These are phyloP conservation scores for Theileria sp. DNA, from an alignment of 169 alveolate genomes.

Conservation along the genomic window DNA sequence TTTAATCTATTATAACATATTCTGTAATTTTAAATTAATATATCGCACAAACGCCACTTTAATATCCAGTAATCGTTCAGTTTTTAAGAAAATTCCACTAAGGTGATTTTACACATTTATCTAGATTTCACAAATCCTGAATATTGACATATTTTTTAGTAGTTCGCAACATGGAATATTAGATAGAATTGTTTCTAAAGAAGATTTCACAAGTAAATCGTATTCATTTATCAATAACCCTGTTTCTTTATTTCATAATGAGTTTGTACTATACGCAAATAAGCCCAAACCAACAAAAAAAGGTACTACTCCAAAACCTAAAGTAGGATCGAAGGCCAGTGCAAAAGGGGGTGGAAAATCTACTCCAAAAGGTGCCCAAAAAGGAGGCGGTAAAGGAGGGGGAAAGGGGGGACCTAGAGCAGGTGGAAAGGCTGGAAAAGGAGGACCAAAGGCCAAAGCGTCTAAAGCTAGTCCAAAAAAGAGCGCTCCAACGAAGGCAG, in stretches of 20 bases:
- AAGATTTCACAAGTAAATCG: background rate
- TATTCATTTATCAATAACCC: background rate
- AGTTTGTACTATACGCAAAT: background rate
- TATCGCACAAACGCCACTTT: background rate
- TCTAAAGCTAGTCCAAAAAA: background rate
- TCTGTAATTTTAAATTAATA: background rate
- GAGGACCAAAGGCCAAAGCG: background rate
- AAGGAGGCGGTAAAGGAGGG: background rate
- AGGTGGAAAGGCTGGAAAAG: slow-evolving; percentile 7
- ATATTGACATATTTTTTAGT: background rate
- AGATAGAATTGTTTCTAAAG: background rate
- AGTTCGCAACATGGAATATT: background rate
- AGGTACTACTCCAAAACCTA: background rate
- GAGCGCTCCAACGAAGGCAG: background rate
- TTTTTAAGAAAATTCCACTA: background rate
- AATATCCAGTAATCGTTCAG: background rate
- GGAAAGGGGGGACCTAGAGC: too few species aligned
- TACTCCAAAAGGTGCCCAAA: background rate
- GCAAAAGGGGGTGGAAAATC: background rate
- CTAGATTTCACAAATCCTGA: background rate
- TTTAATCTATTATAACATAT: background rate
- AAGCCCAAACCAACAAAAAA: background rate
- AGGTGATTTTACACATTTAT: background rate
- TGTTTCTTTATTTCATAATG: background rate
- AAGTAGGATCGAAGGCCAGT: background rate